Evolutionary conservation across 2,329 filamentous ascomycete species (phyloP), one percentile per base, ranked within the genome.

Genomic region (Trichoderma gracile): DNA sequence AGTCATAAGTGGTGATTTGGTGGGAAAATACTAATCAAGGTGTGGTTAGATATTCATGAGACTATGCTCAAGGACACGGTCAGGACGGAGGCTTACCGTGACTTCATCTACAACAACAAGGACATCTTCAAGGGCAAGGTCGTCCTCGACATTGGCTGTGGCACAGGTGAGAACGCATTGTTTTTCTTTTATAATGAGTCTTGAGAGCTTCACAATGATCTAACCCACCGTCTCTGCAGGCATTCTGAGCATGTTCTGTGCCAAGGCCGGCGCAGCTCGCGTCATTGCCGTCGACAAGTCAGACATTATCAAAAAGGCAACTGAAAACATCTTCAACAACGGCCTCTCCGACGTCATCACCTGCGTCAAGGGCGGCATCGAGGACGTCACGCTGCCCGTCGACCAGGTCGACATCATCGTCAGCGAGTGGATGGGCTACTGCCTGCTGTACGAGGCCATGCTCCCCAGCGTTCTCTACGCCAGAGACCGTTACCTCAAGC

Each of bases 341-440:
- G 87, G 86, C 0, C 85, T 96, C 43, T 83, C 86, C 27, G 82
- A 88, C 70, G 82, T 83, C 25, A 92, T 98, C 72, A 92, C 89
- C 49, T 92, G 91, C 71, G 81, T 97, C 55, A 86, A 89, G 68
- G 93, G 94, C 43, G 91, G 92, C 72, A 91, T 97, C 66, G 94
- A 98, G 76, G 93, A 97, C 69, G 90, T 96, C 63, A 82, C 78
- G 64, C 83, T 93, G 23, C 93, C 91, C 1, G 89, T 94, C 8
- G 82, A 87, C 61, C 82, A 93, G 72, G 93, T 97, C 52, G 94
- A 98, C 78, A 89, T 98, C 72, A 97, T 98, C 73, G 89, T 98
- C 66, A 96, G 91, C 66, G 93, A 98, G 77, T 98, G 93, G 93
- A 98, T 98, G 93, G 93, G 93, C 33, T 98, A 98, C 75, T 91